These are phyloP conservation scores for Zalaria sp. DNA, from an alignment of 2,329 filamentous ascomycete genomes.

Conservation along the genomic window DNA sequence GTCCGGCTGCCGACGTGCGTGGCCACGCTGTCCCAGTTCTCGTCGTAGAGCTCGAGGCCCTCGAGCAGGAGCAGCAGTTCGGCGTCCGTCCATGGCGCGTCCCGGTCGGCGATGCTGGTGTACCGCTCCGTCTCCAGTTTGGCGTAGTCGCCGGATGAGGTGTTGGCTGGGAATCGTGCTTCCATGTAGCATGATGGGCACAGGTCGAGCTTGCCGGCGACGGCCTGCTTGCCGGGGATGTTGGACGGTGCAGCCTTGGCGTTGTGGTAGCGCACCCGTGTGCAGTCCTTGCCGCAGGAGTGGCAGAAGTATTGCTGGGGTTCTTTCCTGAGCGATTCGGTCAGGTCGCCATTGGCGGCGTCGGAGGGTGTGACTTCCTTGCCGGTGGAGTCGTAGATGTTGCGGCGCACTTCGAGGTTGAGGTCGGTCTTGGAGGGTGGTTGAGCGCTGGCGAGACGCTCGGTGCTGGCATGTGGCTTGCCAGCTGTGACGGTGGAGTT, in stretches of 20 bases:
- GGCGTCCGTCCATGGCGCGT: conserved; percentile 80
- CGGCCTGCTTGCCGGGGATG: conserved; percentile 35
- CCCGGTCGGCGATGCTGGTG: conserved; percentile 62
- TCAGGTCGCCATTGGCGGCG: conserved; percentile 42
- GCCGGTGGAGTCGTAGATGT: conserved; percentile 86
- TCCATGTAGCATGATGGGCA: conserved; percentile 87
- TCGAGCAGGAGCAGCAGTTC: conserved; percentile 84
- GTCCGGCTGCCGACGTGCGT: conserved; percentile 86
- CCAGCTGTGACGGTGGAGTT: conserved; percentile 49
- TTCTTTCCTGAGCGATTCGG: conserved; percentile 45
- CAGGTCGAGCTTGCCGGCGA: conserved; percentile 61
- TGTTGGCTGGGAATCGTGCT: conserved; percentile 66
- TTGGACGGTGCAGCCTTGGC: conserved; percentile 40
- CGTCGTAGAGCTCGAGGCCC: conserved; percentile 81
- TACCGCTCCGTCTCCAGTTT: conserved; percentile 84
- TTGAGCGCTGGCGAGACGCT: conserved; percentile 51
- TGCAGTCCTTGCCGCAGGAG: conserved; percentile 86
- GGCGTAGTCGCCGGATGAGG: conserved; percentile 66
- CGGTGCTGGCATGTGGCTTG: conserved; percentile 53
- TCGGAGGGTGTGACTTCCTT: conserved; percentile 75
- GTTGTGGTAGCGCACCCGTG: conserved; percentile 55
- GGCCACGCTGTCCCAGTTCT: conserved; percentile 88
- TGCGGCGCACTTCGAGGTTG: conserved; percentile 85
- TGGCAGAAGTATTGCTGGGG: conserved; percentile 66
- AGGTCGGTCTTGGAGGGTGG: conserved; percentile 62